Conservation (phyloP, 2,329 filamentous ascomycete species). For the Daldinia sp. region DNA sequence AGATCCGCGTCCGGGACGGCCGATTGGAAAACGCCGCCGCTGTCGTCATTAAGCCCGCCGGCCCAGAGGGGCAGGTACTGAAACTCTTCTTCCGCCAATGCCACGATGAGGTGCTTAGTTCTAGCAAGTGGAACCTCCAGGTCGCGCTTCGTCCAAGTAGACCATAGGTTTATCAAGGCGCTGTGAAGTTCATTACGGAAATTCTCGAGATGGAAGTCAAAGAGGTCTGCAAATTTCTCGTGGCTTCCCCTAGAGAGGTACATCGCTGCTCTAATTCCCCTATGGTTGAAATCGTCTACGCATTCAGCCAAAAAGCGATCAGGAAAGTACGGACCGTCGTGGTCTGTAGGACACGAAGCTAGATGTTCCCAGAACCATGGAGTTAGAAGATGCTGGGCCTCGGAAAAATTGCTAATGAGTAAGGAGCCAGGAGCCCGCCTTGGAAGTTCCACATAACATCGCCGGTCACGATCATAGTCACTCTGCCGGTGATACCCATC, state of each 20-base stretch:
- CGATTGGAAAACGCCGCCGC: slow-evolving; percentile 61
- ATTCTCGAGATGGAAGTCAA: not conserved
- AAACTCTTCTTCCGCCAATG: slow-evolving; percentile 67
- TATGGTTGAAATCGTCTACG: slow-evolving; percentile 10
- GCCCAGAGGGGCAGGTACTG: slow-evolving; percentile 75
- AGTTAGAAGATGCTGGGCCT: slow-evolving; percentile 53
- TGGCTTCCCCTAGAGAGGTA: not conserved
- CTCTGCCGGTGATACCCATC: not conserved
- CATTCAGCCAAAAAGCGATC: not conserved
- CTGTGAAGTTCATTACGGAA: slow-evolving; percentile 31
- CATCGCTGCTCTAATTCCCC: not conserved
- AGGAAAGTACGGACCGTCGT: not conserved
- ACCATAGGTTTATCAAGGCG: slow-evolving; percentile 29
- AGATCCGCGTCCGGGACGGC: slow-evolving; percentile 49
- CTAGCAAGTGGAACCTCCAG: slow-evolving; percentile 54
- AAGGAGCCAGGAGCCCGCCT: slow-evolving; percentile 8
- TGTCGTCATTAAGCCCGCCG: slow-evolving; percentile 66
- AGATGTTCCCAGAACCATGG: slow-evolving; percentile 54
- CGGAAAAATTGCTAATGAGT: slow-evolving; percentile 25
- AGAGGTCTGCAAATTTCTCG: not conserved
- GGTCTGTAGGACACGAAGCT: not conserved
- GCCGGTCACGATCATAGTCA: slow-evolving; percentile 36
- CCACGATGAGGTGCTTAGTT: slow-evolving; percentile 63
- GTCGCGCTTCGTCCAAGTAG: slow-evolving; percentile 44
- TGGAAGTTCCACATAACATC: slow-evolving; percentile 36